These are phyloP conservation scores for Fusarium xylarioides DNA, from an alignment of 2,329 filamentous ascomycete genomes.

Conservation along the genomic window DNA sequence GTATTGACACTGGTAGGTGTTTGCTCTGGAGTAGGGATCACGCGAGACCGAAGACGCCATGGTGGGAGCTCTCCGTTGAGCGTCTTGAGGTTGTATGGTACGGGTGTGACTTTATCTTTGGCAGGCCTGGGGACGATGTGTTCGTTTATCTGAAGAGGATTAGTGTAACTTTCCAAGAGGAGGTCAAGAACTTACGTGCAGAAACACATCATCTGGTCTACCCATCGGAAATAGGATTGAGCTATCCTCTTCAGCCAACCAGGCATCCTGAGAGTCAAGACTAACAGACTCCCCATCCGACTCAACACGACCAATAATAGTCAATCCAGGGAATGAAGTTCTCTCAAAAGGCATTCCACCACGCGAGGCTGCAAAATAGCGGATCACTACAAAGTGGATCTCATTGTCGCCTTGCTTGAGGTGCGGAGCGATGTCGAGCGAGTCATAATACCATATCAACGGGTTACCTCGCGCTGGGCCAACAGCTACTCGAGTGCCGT, in stretches of 20 bases:
- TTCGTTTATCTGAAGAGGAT: background rate
- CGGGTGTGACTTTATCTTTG: background rate
- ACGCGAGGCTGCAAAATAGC: background rate
- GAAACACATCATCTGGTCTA: background rate
- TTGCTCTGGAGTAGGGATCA: background rate
- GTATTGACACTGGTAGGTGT: background rate
- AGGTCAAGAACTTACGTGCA: background rate
- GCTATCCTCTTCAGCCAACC: background rate
- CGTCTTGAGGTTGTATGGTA: background rate
- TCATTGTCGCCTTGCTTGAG: background rate
- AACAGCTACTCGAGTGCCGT: background rate
- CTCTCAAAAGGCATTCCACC: background rate
- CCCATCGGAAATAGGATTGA: background rate
- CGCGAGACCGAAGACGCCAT: background rate
- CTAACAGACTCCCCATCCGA: background rate
- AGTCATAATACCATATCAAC: background rate
- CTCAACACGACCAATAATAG: background rate
- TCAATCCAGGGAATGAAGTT: background rate
- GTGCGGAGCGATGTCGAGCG: background rate
- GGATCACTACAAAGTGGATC: background rate
- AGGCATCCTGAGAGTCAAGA: background rate
- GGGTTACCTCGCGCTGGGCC: background rate
- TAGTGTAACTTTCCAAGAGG: fast-evolving
- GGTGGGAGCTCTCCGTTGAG: background rate
- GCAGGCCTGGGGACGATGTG: background rate